Conservation (phyloP, 2,329 filamentous ascomycete genomes). For the Ceratocystis cacaofunesta region DNA sequence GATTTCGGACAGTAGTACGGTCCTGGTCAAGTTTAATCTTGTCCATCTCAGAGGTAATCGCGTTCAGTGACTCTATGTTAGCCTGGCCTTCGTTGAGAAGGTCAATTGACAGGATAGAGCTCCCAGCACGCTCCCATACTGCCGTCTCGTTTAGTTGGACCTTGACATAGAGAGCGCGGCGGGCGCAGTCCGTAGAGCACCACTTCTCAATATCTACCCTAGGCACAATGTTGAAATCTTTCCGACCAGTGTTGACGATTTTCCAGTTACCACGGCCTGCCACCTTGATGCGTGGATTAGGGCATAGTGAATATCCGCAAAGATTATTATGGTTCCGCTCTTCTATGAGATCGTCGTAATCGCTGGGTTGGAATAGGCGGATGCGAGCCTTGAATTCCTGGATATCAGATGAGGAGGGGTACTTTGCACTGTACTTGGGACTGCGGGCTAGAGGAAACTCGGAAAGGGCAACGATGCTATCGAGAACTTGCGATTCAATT, state of each 20-base stretch:
- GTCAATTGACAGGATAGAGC: slow-evolving; percentile 41
- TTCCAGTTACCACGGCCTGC: slow-evolving; percentile 50
- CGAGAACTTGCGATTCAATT: slow-evolving; percentile 57
- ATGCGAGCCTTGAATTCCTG: slow-evolving; percentile 51
- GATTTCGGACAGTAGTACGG: slow-evolving; percentile 27
- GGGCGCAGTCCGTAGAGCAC: slow-evolving; percentile 69
- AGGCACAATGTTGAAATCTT: slow-evolving; percentile 52
- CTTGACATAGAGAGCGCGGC: slow-evolving; percentile 68
- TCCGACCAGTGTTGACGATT: slow-evolving; percentile 38
- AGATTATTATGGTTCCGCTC: slow-evolving; percentile 73
- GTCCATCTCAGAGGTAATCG: slow-evolving; percentile 27
- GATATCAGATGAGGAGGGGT: slow-evolving; percentile 43
- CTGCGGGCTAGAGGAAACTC: slow-evolving; percentile 34
- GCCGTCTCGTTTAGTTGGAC: slow-evolving; percentile 77
- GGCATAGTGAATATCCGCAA: slow-evolving; percentile 77
- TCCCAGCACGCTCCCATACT: slow-evolving; percentile 63
- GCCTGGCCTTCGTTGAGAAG: slow-evolving; percentile 51
- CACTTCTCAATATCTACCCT: slow-evolving; percentile 65
- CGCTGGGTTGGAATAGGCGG: slow-evolving; percentile 62
- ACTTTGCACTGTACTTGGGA: slow-evolving; percentile 29
- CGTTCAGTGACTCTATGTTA: slow-evolving; percentile 29
- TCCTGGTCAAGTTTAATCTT: slow-evolving; percentile 33
- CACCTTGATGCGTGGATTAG: slow-evolving; percentile 43
- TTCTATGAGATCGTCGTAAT: slow-evolving; percentile 77
- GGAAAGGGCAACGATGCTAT: slow-evolving; percentile 56